Conservation (phyloP, 2,329 filamentous ascomycete species). For the Diplodia seriata region DNA sequence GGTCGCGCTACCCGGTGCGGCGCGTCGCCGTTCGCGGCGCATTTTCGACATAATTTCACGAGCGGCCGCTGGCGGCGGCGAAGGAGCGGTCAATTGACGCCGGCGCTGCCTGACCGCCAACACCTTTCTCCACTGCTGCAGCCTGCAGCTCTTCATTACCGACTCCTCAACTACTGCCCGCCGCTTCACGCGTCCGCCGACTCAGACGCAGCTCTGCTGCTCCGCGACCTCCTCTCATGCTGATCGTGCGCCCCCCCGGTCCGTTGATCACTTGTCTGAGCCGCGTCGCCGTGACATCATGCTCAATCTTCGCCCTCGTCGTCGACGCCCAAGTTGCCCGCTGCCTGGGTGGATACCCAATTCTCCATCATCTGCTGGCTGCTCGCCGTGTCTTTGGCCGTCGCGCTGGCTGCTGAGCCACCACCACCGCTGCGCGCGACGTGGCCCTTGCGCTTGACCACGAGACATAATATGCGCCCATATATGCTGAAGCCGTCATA, state of each 20-base stretch:
- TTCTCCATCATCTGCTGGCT: constrained; percentile 51
- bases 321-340: constrained; percentile 43
- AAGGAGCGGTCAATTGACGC: constrained; percentile 25
- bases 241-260: constrained; percentile 8
- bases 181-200: not conserved
- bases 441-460: constrained; percentile 74
- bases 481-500: constrained; percentile 98
- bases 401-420: constrained; percentile 29
- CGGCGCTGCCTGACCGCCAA: constrained; percentile 2
- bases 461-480: constrained; percentile 87
- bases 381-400: constrained; percentile 37
- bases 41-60: constrained; percentile 23
- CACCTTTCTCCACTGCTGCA: not conserved
- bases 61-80: constrained; percentile 3
- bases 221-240: not conserved
- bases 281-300: constrained; percentile 21
- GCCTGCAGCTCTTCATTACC: constrained; percentile 7
- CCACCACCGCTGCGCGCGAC: constrained; percentile 29
- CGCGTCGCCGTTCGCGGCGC: constrained; percentile 7
- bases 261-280: constrained; percentile 21
- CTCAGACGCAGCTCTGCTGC: not conserved
- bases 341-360: constrained; percentile 54
- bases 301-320: constrained; percentile 45
- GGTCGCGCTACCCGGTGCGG: constrained; percentile 11
- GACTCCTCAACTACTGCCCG: not conserved